Evolutionary conservation across 139 green algal species (phyloP), one percentile per base, ranked within the genome.

Genomic region (Chlorella sp.): DNA sequence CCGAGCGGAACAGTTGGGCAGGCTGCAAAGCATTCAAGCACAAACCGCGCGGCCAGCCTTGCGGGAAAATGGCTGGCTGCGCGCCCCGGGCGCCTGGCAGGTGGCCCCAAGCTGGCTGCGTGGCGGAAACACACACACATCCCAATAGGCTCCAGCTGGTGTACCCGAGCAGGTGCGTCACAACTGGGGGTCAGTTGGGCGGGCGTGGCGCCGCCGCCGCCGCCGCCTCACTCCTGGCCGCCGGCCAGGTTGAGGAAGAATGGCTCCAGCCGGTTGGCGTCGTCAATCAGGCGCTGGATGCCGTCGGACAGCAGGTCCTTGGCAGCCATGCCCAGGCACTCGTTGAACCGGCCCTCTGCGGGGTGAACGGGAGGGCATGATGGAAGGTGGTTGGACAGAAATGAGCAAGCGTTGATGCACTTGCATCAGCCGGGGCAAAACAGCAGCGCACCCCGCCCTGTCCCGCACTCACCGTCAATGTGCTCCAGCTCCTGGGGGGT

Each of bases 241-340:
- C 82, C 82, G 0, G 87, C 86, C 44, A 86, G 83, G 41, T 85
- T 90, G 8, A 76, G 60, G 75, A 94, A 92, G 69, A 86, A 88
- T 4, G 91, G 90, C 83, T 92, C 85, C 41, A 94, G 60, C 8
- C 87, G 83, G 36, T 89, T 86, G 2, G 91, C 86, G 56, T 93
- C 91, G 36, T 84, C 82, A 41, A 93, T 82, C 38, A 93, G 74
- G 2, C 80, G 77, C 7, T 88, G 41, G n/a, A 94, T 73, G 28
- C 90, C 85, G 43, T 83, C 41, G 3, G 56, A 51, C 83, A 95
- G 82, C 74, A 95, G 88, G 54, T 92, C 83, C 32, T 65, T 34
- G 22, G 81, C 92, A 28, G 73, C 77, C 64, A 83, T 84, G 14
- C 89, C 91, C 56, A 94, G 77, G 34, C 58, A 41, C 11, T 91